phyloP scores from a whole-genome alignment of 1,284 basidiomycete species.

The Fomes fomentarius region DNA sequence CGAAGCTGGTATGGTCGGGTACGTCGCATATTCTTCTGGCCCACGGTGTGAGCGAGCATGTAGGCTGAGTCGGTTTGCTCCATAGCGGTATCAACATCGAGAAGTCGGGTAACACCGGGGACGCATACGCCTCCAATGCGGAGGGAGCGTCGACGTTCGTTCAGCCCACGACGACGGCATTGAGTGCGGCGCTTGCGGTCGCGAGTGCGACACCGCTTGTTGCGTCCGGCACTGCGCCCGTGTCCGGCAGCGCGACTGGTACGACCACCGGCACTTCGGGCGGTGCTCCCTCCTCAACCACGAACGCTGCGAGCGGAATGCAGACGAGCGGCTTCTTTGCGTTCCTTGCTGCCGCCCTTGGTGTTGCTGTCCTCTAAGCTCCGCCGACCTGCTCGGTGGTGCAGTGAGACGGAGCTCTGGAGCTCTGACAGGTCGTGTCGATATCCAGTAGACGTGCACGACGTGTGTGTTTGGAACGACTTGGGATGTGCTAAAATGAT shows the following conservation, averaged over 20 bases:
- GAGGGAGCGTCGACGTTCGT: conserved; percentile 32
- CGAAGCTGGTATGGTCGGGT: conserved; percentile 44
- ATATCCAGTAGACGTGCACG: no score
- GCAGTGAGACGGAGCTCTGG: background rate
- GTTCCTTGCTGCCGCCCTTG: conserved; percentile 24
- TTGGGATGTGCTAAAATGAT: background rate
- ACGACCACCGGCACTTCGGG: background rate
- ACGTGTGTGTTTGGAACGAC: background rate
- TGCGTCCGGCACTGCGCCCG: no score
- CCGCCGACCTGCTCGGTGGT: background rate
- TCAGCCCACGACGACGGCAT: conserved; percentile 24
- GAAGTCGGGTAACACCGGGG: conserved; percentile 49
- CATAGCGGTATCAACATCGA: conserved; percentile 58
- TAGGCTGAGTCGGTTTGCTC: no score
- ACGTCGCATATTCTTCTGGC: conserved; percentile 10
- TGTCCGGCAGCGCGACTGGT: no score
- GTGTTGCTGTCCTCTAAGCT: conserved; percentile 22
- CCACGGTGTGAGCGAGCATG: background rate
- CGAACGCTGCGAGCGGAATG: conserved; percentile 9
- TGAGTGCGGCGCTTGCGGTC: no score
- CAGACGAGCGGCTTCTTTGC: conserved; percentile 18
- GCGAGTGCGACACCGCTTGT: no score
- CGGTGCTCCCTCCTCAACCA: background rate
- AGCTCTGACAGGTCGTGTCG: background rate
- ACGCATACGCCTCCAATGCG: conserved; percentile 43